These are phyloP conservation scores for Cercospora janseana DNA, from an alignment of 2,329 filamentous ascomycete genomes.

Conservation along the genomic window DNA sequence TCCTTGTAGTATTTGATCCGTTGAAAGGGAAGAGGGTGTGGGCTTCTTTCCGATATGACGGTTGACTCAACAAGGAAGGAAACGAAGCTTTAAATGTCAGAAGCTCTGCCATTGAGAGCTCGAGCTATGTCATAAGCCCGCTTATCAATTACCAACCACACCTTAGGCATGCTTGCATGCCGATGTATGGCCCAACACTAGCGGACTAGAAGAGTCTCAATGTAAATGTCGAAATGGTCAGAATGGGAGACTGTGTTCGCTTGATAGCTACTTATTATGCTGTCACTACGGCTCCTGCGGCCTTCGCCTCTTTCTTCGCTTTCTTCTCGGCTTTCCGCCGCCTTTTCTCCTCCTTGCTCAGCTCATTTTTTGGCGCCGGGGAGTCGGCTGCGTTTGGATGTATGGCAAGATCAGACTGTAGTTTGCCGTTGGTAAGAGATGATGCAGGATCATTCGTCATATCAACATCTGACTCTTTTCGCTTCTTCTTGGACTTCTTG, in stretches of 20 bases:
- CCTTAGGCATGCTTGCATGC: conserved; percentile 9
- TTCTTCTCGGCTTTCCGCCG: conserved; percentile 38
- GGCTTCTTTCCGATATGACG: too few species aligned
- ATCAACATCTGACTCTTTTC: conserved; percentile 37
- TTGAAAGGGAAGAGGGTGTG: not conserved
- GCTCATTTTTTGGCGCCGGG: conserved; percentile 17
- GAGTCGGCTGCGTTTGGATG: conserved; percentile 8
- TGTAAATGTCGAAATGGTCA: too few species aligned
- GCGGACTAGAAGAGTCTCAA: too few species aligned
- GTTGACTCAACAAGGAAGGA: too few species aligned
- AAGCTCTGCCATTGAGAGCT: not conserved
- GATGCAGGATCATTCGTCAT: conserved; percentile 23
- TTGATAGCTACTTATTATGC: conserved; percentile 1
- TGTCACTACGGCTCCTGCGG: not conserved
- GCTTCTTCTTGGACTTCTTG: conserved; percentile 40
- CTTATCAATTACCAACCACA: conserved; percentile 11
- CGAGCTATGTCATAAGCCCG: conserved; percentile 1
- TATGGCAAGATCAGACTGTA: too few species aligned
- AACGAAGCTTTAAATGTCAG: not conserved
- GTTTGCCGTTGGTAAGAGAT: conserved; percentile 26
- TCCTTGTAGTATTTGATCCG: not conserved
- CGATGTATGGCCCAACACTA: too few species aligned
- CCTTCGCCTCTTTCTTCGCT: conserved; percentile 35
- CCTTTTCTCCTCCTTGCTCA: conserved; percentile 38
- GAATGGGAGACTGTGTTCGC: too few species aligned